These are phyloP conservation scores for Irpex sp. DNA, from an alignment of 1,284 basidiomycete genomes.

Conservation along the genomic window DNA sequence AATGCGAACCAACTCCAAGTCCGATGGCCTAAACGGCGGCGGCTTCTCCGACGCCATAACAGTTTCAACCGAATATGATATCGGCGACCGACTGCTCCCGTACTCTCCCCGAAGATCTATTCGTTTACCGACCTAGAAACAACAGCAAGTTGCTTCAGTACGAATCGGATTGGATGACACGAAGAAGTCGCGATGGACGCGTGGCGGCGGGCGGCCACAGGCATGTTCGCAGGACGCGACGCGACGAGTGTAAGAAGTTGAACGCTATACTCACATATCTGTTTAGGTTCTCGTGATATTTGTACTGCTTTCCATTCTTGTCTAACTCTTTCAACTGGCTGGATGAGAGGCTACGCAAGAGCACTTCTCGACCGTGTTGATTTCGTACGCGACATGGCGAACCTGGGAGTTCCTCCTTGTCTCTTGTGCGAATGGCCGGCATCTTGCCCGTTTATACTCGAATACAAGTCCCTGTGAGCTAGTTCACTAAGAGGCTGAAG, in stretches of 20 bases:
- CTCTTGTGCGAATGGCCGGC: not conserved
- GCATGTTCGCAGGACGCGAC: not conserved
- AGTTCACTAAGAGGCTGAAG: too few species aligned
- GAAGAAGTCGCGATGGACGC: not conserved
- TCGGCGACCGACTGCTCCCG: not conserved
- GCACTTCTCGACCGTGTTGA: not conserved
- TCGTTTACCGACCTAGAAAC: not conserved
- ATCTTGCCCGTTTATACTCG: not conserved
- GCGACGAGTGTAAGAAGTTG: not conserved
- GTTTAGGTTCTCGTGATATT: not conserved
- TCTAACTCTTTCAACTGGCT: not conserved
- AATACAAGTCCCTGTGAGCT: too few species aligned
- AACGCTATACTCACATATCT: not conserved
- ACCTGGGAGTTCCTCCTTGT: not conserved
- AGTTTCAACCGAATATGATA: not conserved
- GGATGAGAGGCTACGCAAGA: not conserved
- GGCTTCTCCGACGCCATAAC: not conserved
- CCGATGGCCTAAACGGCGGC: not conserved
- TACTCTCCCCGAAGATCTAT: not conserved
- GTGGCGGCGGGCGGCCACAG: not conserved
- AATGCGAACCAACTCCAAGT: slow-evolving; percentile 4
- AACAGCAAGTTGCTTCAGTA: not conserved
- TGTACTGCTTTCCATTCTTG: not conserved
- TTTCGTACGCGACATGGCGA: not conserved
- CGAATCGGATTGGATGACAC: not conserved